phyloP scores from a whole-genome alignment of 768 basidiomycete genomes.

The Suillus subaureus region DNA sequence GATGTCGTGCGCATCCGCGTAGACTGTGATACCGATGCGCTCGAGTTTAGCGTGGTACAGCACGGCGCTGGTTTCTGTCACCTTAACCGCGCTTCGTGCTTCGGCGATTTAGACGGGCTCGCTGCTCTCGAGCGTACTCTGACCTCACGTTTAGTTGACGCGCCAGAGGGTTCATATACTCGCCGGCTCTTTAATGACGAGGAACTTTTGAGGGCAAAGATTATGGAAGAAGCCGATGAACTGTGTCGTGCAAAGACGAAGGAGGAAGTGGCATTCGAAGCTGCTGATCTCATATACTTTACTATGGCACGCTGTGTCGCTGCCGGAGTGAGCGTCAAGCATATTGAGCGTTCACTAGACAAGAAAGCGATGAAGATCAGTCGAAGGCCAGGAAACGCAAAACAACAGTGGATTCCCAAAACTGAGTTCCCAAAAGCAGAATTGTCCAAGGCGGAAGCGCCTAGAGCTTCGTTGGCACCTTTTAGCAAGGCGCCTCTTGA shows the following conservation, averaged over 20 bases:
- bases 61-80: conserved; percentile 95
- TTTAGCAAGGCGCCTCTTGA: conserved; percentile 25
- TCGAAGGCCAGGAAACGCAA: conserved; percentile 88
- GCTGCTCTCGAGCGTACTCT: conserved; percentile 82
- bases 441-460: conserved; percentile 18
- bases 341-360: conserved; percentile 85
- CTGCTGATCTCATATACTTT: conserved; percentile 95
- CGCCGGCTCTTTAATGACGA: conserved; percentile 81
- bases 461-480: conserved; percentile 31
- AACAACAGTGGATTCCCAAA: conserved; percentile 66
- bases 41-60: conserved; percentile 90
- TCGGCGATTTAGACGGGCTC: conserved; percentile 80
- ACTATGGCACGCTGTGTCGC: conserved; percentile 82
- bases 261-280: conserved; percentile 90
- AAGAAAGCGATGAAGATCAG: conserved; percentile 85
- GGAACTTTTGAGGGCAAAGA: conserved; percentile 85
- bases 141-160: conserved; percentile 64
- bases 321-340: conserved; percentile 77
- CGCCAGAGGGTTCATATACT: conserved; percentile 93
- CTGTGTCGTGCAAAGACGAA: conserved; percentile 80
- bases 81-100: conserved; percentile 84
- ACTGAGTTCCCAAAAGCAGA: conserved; percentile 18
- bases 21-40: conserved; percentile 92
- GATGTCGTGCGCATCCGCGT: conserved; percentile 77
- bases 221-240: conserved; percentile 98